phyloP scores from a whole-genome alignment of 805 yeast species.

The Starmera amethionina region DNA sequence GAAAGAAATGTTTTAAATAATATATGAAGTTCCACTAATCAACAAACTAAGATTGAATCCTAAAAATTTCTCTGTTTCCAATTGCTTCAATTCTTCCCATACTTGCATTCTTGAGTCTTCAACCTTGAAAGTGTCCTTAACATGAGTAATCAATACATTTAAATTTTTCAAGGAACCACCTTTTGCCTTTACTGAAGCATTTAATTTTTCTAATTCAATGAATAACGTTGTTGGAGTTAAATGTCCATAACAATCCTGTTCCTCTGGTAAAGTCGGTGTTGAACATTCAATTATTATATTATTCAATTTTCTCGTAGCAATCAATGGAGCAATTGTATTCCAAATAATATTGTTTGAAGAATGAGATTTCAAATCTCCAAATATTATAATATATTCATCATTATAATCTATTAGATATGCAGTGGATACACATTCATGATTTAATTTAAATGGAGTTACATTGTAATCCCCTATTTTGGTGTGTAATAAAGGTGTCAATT shows the following conservation, averaged over 20 bases:
- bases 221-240: constrained; percentile 58
- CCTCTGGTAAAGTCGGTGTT: constrained; percentile 32
- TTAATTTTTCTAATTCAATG: constrained; percentile 36
- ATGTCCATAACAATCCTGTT: constrained; percentile 65
- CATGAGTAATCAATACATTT: constrained; percentile 26
- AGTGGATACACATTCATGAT: constrained; percentile 36
- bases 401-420: constrained; percentile 47
- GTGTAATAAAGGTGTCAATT: constrained; percentile 4
- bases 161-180: constrained; percentile 11
- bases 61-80: constrained; percentile 30
- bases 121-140: constrained; percentile 30
- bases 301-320: constrained; percentile 30
- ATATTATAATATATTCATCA: constrained; percentile 38
- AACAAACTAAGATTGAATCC: constrained; percentile 41
- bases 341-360: constrained; percentile 38
- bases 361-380: constrained; percentile 76
- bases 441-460: constrained; percentile 27
- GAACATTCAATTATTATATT: constrained; percentile 78
- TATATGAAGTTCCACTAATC: constrained; percentile 43
- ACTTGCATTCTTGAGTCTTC: constrained; percentile 52
- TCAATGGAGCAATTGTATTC: constrained; percentile 39
- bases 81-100: constrained; percentile 36
- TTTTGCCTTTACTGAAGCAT: constrained; percentile 6
- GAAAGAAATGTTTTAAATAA: constrained; percentile 1
- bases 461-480: constrained; percentile 4